Percentiles rank a stretch among this genome's conserved stretches.
Conservation (phyloP, 1,139 yeast species). For the Pichia sp. region DNA sequence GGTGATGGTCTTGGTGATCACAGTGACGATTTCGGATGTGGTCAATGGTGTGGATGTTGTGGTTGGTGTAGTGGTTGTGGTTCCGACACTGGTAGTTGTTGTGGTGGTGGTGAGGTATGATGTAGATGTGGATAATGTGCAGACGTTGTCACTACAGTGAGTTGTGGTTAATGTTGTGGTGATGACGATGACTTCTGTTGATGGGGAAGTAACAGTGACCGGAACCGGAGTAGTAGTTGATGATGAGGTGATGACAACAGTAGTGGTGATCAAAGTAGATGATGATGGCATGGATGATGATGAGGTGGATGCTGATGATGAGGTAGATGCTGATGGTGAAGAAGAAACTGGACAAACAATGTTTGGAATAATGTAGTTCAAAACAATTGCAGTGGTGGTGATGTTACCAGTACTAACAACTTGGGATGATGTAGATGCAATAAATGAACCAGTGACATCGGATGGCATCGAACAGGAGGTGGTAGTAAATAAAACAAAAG, state of each 20-base stretch:
- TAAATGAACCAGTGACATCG: constrained; percentile 14
- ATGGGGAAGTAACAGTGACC: neutral
- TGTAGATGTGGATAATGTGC: neutral
- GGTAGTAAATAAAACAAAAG: constrained; percentile 13
- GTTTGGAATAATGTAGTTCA: neutral
- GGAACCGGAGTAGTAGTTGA: neutral
- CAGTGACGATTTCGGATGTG: neutral
- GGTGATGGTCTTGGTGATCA: no score
- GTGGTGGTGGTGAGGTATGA: neutral
- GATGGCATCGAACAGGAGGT: constrained; percentile 15
- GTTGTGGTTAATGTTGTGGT: neutral
- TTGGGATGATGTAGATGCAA: constrained; percentile 5
- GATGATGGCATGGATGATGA: constrained; percentile 3
- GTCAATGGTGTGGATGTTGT: neutral
- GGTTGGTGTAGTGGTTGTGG: neutral
- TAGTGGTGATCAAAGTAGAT: constrained; percentile 6
- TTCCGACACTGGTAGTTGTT: no score
- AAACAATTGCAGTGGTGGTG: constrained; percentile 1
- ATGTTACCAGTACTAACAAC: neutral
- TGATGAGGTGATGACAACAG: neutral
- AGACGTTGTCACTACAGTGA: neutral
- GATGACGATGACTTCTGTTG: neutral
- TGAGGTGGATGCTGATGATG: constrained; percentile 7
- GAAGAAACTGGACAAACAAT: neutral
- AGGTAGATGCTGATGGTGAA: neutral